Percentiles rank a stretch among this genome's conserved stretches.
These are phyloP conservation scores for Coelastrella sp. DNA, from an alignment of 139 green algal genomes.

Conservation along the genomic window DNA sequence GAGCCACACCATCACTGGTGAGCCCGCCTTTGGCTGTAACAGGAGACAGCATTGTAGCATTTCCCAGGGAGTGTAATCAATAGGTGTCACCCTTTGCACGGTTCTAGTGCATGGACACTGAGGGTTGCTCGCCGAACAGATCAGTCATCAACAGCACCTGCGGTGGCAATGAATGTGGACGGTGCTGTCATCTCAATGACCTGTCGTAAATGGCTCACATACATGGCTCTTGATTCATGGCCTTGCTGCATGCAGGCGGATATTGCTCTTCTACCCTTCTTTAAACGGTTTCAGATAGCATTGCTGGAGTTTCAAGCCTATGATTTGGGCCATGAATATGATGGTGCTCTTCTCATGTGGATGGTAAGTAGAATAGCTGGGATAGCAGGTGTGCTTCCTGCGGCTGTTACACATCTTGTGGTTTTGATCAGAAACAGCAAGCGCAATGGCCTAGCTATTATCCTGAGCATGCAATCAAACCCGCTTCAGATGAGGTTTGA, in stretches of 20 bases:
- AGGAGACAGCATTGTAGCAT: background rate
- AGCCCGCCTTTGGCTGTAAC: background rate
- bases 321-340: background rate
- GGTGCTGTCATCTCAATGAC: background rate
- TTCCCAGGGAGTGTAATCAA: too few relatives aligned
- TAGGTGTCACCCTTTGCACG: background rate
- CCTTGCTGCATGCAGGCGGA: slow-evolving; percentile 26
- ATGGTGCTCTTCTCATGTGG: slow-evolving; percentile 37
- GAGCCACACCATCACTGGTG: slow-evolving; percentile 19
- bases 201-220: background rate
- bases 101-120: background rate
- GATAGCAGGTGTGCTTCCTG: background rate
- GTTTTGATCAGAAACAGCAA: background rate
- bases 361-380: slow-evolving; percentile 10
- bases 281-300: slow-evolving; percentile 26
- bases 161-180: background rate
- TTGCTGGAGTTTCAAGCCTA: slow-evolving; percentile 7
- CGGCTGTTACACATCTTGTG: background rate
- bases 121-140: background rate
- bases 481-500: background rate
- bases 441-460: too few relatives aligned
- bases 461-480: too few relatives aligned
- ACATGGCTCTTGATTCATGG: background rate
- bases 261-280: slow-evolving; percentile 30
- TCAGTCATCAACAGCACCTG: background rate